Base-by-base conservation (phyloP, 2,329 filamentous ascomycete genomes). In the Arthrobotrys conoides region DNA sequence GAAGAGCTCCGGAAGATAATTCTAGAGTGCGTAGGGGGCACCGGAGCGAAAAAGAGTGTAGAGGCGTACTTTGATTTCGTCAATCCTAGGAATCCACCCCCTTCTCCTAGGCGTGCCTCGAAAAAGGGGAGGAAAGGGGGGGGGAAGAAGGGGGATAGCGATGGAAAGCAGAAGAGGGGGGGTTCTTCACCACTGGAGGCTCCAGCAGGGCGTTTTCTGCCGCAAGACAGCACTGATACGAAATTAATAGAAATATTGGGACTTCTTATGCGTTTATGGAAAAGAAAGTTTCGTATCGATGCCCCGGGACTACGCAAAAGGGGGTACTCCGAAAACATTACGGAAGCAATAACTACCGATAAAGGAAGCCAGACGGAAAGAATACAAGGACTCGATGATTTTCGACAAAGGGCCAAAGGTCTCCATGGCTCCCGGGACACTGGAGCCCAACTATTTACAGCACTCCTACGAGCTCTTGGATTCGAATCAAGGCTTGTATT, bases 401-500 rank as follows among this genome's bases (percentile, higher is more conserved):
- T 71, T 67, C 55, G 55, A 18, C 33, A 66, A 33, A 44, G 22
- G 64, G 67, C 71, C 2, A 48, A 59, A 46, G 55, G 10, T 14
- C 27, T 16, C 16, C 67, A 69, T 1, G 96, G 95, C 0, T 98
- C 95, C 9, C 90, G 94, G 80, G 96, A 99, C 83, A 87, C 96
- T 9, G 96, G 94, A 0, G 92, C 93, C 1, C 94, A 98, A 83
- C 84, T 99, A 0, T 97, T 96, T 82, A 98, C 96, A 83, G 92
- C 94, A 1, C 85, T 98, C 30, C 87, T 99, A 3, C 90, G 96
- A n/a, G 89, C 90, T n/a, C 90, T 88, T n/a, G 94, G 93, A 1
- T 90, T 98, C 6, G 90, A 93, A 80, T 88, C 93, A 6, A 89
- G 96, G 14, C 87, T 99, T 2, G 92, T 98, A 0, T 97, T 94